Percentiles rank a stretch among this genome's conserved stretches.
phyloP scores from a whole-genome alignment of 2,329 filamentous ascomycete genomes.

The Epichloe coenophiala region DNA sequence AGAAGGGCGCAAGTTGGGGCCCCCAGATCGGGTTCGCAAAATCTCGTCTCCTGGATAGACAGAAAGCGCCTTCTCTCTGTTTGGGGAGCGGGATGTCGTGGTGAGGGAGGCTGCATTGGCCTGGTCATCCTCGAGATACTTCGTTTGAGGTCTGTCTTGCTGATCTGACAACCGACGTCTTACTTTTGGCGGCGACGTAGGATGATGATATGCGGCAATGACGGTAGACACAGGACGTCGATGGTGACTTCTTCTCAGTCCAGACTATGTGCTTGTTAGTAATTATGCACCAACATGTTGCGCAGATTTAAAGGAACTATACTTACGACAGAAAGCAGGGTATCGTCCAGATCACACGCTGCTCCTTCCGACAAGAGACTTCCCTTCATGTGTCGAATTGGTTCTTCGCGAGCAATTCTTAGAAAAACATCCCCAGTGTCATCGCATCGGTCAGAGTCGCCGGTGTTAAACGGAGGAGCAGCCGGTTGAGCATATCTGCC shows the following conservation, averaged over 20 bases:
- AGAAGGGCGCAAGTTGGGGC: conserved; percentile 25
- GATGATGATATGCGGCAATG: conserved; percentile 30
- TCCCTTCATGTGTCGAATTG: conserved; percentile 24
- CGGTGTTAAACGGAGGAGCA: neutral
- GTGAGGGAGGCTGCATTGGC: conserved; percentile 26
- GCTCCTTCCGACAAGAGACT: conserved; percentile 5
- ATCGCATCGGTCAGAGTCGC: conserved; percentile 18
- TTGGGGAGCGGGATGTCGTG: conserved; percentile 27
- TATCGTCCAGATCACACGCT: conserved; percentile 14
- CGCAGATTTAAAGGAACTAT: neutral
- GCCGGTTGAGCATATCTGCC: conserved; percentile 15
- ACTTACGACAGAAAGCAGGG: conserved; percentile 34
- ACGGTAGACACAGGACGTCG: conserved; percentile 41
- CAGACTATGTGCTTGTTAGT: conserved; percentile 25
- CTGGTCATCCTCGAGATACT: conserved; percentile 31
- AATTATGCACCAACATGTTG: neutral
- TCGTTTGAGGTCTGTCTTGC: conserved; percentile 29
- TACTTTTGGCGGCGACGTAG: conserved; percentile 36
- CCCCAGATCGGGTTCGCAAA: conserved; percentile 18
- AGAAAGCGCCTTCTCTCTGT: conserved; percentile 29
- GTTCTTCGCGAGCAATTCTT: conserved; percentile 42
- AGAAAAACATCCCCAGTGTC: conserved; percentile 47
- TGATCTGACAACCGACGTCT: conserved; percentile 44
- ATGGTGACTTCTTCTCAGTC: conserved; percentile 30
- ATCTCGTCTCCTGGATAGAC: conserved; percentile 24